Percentiles rank a stretch among this genome's conserved stretches.
Evolutionary conservation across 805 yeast species (phyloP).

Genomic region (Nakazawaea peltata): DNA sequence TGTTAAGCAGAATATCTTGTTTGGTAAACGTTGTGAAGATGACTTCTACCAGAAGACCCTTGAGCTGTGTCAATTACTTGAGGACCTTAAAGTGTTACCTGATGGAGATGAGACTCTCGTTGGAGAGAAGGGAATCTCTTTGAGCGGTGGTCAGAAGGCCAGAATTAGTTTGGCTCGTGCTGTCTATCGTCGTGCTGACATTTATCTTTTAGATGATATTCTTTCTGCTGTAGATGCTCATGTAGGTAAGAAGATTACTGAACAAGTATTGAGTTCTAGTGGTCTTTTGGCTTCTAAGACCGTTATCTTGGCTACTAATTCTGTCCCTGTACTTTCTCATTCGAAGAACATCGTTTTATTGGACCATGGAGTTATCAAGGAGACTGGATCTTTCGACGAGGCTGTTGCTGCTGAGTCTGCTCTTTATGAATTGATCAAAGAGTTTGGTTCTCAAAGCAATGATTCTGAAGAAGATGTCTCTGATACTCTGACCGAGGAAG

Average conservation of each 20-base stretch:
- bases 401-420: slow-evolving; percentile 17
- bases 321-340: slow-evolving; percentile 43
- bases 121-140: slow-evolving; percentile 94
- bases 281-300: slow-evolving; percentile 48
- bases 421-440: slow-evolving; percentile 28
- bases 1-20: slow-evolving; percentile 82
- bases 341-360: slow-evolving; percentile 58
- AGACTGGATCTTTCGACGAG: slow-evolving; percentile 42
- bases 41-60: slow-evolving; percentile 75
- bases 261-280: slow-evolving; percentile 34
- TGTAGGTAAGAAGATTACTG: slow-evolving; percentile 80
- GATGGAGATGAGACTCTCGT: slow-evolving; percentile 90
- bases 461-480: slow-evolving; percentile 2
- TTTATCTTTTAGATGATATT: slow-evolving; percentile 86
- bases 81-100: slow-evolving; percentile 73
- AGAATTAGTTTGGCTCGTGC: slow-evolving; percentile 92
- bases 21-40: slow-evolving; percentile 80
- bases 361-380: slow-evolving; percentile 45
- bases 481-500: slow-evolving; percentile 10
- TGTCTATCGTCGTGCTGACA: slow-evolving; percentile 89
- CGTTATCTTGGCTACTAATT: slow-evolving; percentile 50
- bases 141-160: slow-evolving; percentile 98
- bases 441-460: slow-evolving; percentile 24
- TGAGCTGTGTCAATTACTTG: slow-evolving; percentile 78
- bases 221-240: slow-evolving; percentile 97